Conservation (phyloP, 2,329 filamentous ascomycete genomes). For the Fusarium graminum region DNA sequence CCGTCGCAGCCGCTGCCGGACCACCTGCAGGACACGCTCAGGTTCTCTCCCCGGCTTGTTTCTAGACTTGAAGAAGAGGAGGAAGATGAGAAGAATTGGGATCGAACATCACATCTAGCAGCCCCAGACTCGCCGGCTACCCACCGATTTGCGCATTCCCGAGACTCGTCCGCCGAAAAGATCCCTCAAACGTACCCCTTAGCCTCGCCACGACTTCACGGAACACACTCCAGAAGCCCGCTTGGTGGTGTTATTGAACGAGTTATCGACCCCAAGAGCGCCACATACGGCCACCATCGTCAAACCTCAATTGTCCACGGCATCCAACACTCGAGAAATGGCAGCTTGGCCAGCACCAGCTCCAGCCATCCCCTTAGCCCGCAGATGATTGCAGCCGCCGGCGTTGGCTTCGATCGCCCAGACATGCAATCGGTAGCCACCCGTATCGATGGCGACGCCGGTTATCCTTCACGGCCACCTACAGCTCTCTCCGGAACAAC, state of each 20-base stretch:
- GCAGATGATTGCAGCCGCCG: conserved; percentile 81
- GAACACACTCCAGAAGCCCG: conserved; percentile 57
- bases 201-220: conserved; percentile 57
- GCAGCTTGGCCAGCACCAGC: conserved; percentile 83
- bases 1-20: conserved; percentile 72
- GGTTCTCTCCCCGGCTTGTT: conserved; percentile 64
- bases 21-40: conserved; percentile 64
- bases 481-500: conserved; percentile 62
- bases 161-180: conserved; percentile 71
- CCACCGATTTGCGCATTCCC: conserved; percentile 64
- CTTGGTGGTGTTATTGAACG: conserved; percentile 63
- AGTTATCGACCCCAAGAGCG: conserved; percentile 66
- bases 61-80: conserved; percentile 68
- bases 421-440: conserved; percentile 62
- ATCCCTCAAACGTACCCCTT: conserved; percentile 54
- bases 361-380: conserved; percentile 85
- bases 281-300: conserved; percentile 85
- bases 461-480: conserved; percentile 58
- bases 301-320: conserved; percentile 98
- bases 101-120: conserved; percentile 63
- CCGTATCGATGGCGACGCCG: conserved; percentile 61
- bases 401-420: conserved; percentile 66
- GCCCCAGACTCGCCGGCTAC: conserved; percentile 58
- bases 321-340: conserved; percentile 91
- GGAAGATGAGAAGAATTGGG: conserved; percentile 64